Base-by-base conservation (phyloP, 2,329 filamentous ascomycete genomes). In the Penicillium olsonii region DNA sequence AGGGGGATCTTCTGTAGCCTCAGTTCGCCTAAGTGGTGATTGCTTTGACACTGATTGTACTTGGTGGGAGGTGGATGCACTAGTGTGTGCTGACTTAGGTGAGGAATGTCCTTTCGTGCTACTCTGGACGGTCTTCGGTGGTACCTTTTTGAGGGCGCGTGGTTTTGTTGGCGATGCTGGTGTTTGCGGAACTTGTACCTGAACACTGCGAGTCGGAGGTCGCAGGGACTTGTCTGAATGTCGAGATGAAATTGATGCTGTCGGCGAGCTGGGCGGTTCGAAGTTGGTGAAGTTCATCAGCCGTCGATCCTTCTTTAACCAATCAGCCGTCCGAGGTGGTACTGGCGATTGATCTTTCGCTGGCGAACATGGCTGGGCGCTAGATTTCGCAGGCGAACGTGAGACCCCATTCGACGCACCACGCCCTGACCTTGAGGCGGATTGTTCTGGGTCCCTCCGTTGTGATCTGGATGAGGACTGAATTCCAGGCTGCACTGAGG, bases 251-350 rank as follows among this genome's bases (percentile, higher is more conserved):
- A 61, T 44, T 8, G 60, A 60, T 10, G 59, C 48, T 12, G 68
- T 68, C 12, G 69, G 69, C 3, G 69, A 71, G 18, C 64, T 69
- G 15, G 69, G 69, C 6, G 68, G 67, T n/a, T 71, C 65, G 15
- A 68, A 56, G 20, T 60, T 57, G n/a, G 53, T 54, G 29, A 68
- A 69, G 14, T 60, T 56, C 47, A 60, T 60, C 10, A 52, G 56
- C 17, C 53, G 61, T 9, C 59, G 54, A 27, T 64, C 66, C 47
- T 64, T 68, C 47, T 56, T 68, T 41, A 70, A 40, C 67, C 68
- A 69, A 5, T 53, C 47, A 12, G 38, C 41, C 18, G 50, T 39
- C 15, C 40, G 35, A 12, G 22, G 24, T 11, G 17, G 29, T 14
- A 37, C 42, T 6, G 49, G 48, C 9, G 53, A 53, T 14, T 29